Base-by-base conservation (phyloP, 2,329 filamentous ascomycete species). In the Canariomyces notabilis region DNA sequence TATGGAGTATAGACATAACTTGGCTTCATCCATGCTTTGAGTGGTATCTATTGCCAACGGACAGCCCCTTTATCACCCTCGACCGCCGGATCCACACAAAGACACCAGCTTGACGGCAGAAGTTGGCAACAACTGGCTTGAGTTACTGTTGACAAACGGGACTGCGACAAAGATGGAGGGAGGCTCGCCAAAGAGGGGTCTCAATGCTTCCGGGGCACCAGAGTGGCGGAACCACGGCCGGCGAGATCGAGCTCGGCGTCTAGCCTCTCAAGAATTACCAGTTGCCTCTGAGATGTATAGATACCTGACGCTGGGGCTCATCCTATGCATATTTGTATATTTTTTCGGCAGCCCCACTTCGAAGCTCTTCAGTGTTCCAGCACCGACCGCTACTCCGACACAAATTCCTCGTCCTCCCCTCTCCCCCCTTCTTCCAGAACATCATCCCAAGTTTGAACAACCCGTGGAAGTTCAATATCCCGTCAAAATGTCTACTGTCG, bases 401-500 rank as follows among this genome's bases (percentile, higher is more conserved):
- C 48, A 53, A 53, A 49, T 54, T 58, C 42, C 46, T 49, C 43
- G 31, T 12, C 36, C 45, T 56, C 37, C 53, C 22, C 48, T 46
- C 35, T 38, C 49, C 46, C 49, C 45, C 15, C 48, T 43, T 45
- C 46, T 40, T 60, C 51, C 61, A 64, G 60, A 70, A 68, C 53
- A 62, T 65, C 51, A 70, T 73, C 54, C 73, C 67, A 61, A 63
- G 69, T 54, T 64, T 67, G 56, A 63, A 75, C 57, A 67, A 65
- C 53, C 63, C 67, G 36, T 76, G 72, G 65, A 69, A 37, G 31
- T 44, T 42, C 44, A 21, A 52, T 42, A 56, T 63, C 57, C 62
- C 58, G 63, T 56, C 74, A 82, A 67, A 67, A 86, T 86, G 82
- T 79, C 87, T 75, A 75, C 71, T 63, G 62, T 70, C 73, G 89